Conservation (phyloP, 1,139 yeast genomes). For the Lodderomyces orthopsilosis region DNA sequence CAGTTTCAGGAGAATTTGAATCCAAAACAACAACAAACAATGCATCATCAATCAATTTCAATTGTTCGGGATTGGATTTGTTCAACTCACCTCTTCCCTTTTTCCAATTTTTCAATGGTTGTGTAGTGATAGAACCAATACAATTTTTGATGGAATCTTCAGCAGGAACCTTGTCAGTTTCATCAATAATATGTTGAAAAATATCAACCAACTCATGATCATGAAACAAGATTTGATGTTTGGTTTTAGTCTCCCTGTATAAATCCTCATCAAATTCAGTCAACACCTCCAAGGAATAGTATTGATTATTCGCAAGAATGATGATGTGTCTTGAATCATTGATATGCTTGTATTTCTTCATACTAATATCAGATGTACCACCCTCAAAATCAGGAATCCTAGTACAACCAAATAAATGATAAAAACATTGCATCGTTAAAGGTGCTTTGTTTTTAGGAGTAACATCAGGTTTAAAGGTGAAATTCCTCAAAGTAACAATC, state of each 20-base stretch:
- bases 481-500: slow-evolving; percentile 54
- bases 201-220: slow-evolving; percentile 55
- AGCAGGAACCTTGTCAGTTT: slow-evolving; percentile 36
- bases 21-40: slow-evolving; percentile 69
- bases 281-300: slow-evolving; percentile 58
- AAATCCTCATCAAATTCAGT: slow-evolving; percentile 34
- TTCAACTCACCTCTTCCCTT: slow-evolving; percentile 52
- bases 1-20: slow-evolving; percentile 49
- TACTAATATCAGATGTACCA: slow-evolving; percentile 24
- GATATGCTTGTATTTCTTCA: slow-evolving; percentile 25
- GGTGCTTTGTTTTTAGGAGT: slow-evolving; percentile 51
- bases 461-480: slow-evolving; percentile 53
- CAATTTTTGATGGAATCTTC: slow-evolving; percentile 51
- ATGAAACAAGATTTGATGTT: slow-evolving; percentile 43
- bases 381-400: slow-evolving; percentile 49
- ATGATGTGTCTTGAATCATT: slow-evolving; percentile 49
- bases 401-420: slow-evolving; percentile 65
- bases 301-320: slow-evolving; percentile 60
- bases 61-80: slow-evolving; percentile 39
- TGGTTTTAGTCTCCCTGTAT: slow-evolving; percentile 20
- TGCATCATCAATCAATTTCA: slow-evolving; percentile 57
- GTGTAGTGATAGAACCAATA: slow-evolving; percentile 69
- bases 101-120: slow-evolving; percentile 62
- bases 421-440: slow-evolving; percentile 65
- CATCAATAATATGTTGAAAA: slow-evolving; percentile 48